Conservation (phyloP, 2,329 filamentous ascomycete species). For the Nemania bipapillata region DNA sequence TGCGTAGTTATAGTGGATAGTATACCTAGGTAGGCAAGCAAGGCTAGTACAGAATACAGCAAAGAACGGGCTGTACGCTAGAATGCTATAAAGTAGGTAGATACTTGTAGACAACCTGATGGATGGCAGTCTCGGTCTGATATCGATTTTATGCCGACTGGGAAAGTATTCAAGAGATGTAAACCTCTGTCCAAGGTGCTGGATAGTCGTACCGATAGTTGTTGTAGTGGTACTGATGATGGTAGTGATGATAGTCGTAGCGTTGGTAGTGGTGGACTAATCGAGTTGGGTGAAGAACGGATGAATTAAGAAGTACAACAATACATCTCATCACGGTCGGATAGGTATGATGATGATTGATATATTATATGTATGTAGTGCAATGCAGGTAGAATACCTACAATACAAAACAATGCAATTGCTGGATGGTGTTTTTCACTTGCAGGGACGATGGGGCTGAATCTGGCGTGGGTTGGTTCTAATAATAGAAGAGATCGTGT, state of each 20-base stretch:
- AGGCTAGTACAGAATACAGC: background rate
- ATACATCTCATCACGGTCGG: slow-evolving; percentile 32
- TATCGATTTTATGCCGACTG: too few relatives aligned
- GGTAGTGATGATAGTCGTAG: too few relatives aligned
- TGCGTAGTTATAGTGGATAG: slow-evolving; percentile 12
- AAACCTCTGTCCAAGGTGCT: too few relatives aligned
- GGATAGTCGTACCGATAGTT: too few relatives aligned
- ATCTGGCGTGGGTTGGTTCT: slow-evolving; percentile 62
- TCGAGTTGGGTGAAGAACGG: background rate
- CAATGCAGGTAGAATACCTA: slow-evolving; percentile 25
- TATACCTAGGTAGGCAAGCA: too few relatives aligned
- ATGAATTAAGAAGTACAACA: slow-evolving; percentile 42
- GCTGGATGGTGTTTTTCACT: slow-evolving; percentile 41
- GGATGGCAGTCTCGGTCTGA: too few relatives aligned
- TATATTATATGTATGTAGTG: background rate
- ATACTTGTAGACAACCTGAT: too few relatives aligned
- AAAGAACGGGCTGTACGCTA: background rate
- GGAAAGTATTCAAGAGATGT: background rate
- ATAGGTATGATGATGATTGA: background rate
- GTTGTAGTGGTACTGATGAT: too few relatives aligned
- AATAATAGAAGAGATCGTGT: slow-evolving; percentile 64
- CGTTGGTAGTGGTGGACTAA: too few relatives aligned
- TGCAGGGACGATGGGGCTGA: slow-evolving; percentile 61
- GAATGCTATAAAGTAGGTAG: background rate
- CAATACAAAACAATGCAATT: slow-evolving; percentile 28